Percentiles rank a stretch among this genome's conserved stretches.
phyloP scores from a whole-genome alignment of 1,139 yeast species.

The Protomyces arabidopsidicola region DNA sequence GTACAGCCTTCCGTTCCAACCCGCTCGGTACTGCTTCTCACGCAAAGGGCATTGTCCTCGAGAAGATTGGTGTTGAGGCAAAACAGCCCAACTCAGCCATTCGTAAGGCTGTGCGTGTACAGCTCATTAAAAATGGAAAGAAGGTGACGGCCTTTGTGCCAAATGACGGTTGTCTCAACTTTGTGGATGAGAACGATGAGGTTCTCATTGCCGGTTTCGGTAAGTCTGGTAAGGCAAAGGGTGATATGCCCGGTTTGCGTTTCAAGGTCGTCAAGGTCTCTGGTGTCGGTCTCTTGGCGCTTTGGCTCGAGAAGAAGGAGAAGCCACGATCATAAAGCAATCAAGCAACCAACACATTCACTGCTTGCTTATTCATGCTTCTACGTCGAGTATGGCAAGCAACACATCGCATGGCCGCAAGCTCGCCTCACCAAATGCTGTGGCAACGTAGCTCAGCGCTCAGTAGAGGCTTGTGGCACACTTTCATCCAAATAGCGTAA shows the following conservation, averaged over 20 bases:
- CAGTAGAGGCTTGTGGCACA: slow-evolving; percentile 32
- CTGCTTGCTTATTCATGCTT: no score
- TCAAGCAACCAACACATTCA: slow-evolving; percentile 35
- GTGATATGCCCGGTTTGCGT: slow-evolving; percentile 43
- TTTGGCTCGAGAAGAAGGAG: slow-evolving; percentile 99
- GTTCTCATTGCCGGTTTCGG: slow-evolving; percentile 99
- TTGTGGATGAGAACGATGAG: slow-evolving; percentile 99
- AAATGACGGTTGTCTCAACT: slow-evolving; percentile 99
- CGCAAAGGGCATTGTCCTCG: slow-evolving; percentile 99
- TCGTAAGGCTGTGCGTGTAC: slow-evolving; percentile 99
- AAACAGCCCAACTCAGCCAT: slow-evolving; percentile 99
- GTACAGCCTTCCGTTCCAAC: slow-evolving; percentile 99
- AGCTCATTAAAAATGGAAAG: slow-evolving; percentile 99
- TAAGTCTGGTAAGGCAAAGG: slow-evolving; percentile 99
- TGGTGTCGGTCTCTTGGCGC: slow-evolving; percentile 98
- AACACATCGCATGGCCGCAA: neutral
- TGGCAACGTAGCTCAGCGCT: neutral
- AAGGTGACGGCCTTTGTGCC: slow-evolving; percentile 99
- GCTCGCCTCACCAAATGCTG: neutral
- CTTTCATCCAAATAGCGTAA: neutral
- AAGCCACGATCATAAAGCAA: slow-evolving; percentile 93
- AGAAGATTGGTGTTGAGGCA: slow-evolving; percentile 99
- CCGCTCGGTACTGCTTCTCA: slow-evolving; percentile 99
- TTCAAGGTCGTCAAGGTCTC: slow-evolving; percentile 99
- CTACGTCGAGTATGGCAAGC: neutral